Conservation (phyloP, 2,329 filamentous ascomycete genomes). For the Fusarium sp. region DNA sequence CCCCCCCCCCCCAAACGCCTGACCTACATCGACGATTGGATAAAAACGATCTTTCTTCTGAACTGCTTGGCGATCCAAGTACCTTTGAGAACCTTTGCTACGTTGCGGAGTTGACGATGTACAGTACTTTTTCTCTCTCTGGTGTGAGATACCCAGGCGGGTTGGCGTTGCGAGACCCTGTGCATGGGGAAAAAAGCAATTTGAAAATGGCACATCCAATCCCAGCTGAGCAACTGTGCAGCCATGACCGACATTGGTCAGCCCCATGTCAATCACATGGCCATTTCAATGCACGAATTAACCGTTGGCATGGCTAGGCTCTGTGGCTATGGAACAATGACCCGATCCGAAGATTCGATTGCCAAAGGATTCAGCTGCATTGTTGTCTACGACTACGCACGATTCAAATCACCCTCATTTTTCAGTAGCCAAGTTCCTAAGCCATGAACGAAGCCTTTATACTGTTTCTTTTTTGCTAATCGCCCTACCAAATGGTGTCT, state of each 20-base stretch:
- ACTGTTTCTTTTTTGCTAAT: background rate
- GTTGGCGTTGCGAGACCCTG: conserved; percentile 31
- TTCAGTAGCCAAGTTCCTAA: conserved; percentile 23
- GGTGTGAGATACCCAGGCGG: conserved; percentile 17
- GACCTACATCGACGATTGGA: conserved; percentile 14
- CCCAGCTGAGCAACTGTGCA: conserved; percentile 38
- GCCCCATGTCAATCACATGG: conserved; percentile 44
- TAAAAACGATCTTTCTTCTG: conserved; percentile 9
- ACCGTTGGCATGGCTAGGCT: conserved; percentile 34
- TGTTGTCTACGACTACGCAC: conserved; percentile 22
- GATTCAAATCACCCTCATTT: conserved; percentile 36
- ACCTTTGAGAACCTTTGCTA: conserved; percentile 32
- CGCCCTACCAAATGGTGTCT: conserved; percentile 4
- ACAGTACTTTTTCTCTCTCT: conserved; percentile 38
- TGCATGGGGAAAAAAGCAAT: conserved; percentile 35
- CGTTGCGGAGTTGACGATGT: conserved; percentile 27
- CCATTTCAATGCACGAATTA: conserved; percentile 37
- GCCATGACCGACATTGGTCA: conserved; percentile 37
- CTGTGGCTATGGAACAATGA: conserved; percentile 40
- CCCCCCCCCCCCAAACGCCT: background rate
- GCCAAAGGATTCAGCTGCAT: conserved; percentile 21
- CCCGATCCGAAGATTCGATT: conserved; percentile 32
- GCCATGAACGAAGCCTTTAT: conserved; percentile 19
- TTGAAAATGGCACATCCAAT: conserved; percentile 36
- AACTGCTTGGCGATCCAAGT: conserved; percentile 18